A percentile compares a stretch with the other conserved stretches of the same genome.
Conservation (phyloP, 2,329 filamentous ascomycete genomes). For the Trichoderma hamatum region DNA sequence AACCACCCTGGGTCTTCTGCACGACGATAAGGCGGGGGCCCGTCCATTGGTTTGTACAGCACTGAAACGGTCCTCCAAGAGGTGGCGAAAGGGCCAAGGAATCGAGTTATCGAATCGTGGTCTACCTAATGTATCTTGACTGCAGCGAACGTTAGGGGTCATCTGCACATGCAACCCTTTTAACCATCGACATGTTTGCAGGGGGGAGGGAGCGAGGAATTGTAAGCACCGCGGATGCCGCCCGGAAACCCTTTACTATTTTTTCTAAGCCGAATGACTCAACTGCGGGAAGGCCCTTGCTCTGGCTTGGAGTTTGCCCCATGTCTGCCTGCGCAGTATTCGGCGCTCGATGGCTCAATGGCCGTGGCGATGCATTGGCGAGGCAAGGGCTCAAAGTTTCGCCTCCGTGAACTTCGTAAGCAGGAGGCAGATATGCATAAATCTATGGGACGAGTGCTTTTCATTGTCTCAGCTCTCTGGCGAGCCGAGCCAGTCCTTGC, state of each 20-base stretch:
- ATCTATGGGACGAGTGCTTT: neutral
- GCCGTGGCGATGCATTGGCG: neutral
- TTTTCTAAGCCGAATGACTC: slow-evolving; percentile 4
- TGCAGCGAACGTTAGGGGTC: slow-evolving; percentile 24
- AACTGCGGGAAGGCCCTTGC: neutral
- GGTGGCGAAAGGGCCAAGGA: slow-evolving; percentile 19
- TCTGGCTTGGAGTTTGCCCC: neutral
- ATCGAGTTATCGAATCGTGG: slow-evolving; percentile 19
- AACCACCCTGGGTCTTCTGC: neutral
- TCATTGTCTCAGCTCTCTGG: neutral
- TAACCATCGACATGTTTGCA: slow-evolving; percentile 13
- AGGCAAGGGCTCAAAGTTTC: slow-evolving; percentile 15
- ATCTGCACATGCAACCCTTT: slow-evolving; percentile 26
- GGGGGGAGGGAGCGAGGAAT: neutral
- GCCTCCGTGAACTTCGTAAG: neutral
- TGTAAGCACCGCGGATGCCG: slow-evolving; percentile 23
- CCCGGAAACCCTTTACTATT: slow-evolving; percentile 11
- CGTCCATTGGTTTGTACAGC: slow-evolving; percentile 17
- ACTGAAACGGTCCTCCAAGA: neutral
- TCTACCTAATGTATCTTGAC: neutral
- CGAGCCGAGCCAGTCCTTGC: neutral
- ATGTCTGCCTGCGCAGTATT: neutral
- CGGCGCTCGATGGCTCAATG: neutral
- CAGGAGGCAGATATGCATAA: neutral
- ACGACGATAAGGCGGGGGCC: slow-evolving; percentile 22